A percentile compares a stretch with the other conserved stretches of the same genome.
phyloP scores from a whole-genome alignment of 2,329 filamentous ascomycete genomes.

The Trichoderma cornu-damae region DNA sequence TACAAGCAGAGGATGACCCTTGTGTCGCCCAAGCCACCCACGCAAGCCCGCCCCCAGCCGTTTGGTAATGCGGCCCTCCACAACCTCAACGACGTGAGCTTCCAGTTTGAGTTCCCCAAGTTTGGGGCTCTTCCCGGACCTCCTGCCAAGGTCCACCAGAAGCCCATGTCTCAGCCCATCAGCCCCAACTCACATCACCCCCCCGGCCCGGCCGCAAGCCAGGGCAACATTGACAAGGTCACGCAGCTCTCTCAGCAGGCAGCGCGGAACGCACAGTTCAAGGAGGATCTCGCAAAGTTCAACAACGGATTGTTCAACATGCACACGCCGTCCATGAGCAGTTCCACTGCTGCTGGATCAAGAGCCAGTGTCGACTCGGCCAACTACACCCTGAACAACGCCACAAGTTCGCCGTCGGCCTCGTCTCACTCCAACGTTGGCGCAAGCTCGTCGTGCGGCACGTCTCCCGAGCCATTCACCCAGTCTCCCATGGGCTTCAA shows the following conservation, averaged over 20 bases:
- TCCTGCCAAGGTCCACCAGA: conserved; percentile 27
- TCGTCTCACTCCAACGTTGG: conserved; percentile 57
- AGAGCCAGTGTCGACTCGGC: conserved; percentile 48
- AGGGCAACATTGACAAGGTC: conserved; percentile 24
- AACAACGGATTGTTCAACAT: conserved; percentile 38
- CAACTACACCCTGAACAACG: conserved; percentile 43
- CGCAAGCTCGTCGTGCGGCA: conserved; percentile 64
- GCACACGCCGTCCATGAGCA: conserved; percentile 54
- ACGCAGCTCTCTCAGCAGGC: conserved; percentile 22
- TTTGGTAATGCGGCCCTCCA: conserved; percentile 48
- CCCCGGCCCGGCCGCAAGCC: conserved; percentile 30
- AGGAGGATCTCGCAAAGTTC: conserved; percentile 51
- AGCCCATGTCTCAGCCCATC: conserved; percentile 30
- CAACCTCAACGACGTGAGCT: conserved; percentile 69
- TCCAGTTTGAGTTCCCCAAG: conserved; percentile 93
- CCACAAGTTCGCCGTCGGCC: conserved; percentile 60
- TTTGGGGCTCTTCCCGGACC: conserved; percentile 70
- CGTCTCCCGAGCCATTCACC: conserved; percentile 69
- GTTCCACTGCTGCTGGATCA: conserved; percentile 43
- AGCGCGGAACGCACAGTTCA: conserved; percentile 29
- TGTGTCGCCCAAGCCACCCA: conserved; percentile 35
- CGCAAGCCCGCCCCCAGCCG: conserved; percentile 37
- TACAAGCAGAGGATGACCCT: conserved; percentile 82
- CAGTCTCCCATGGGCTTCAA: conserved; percentile 66
- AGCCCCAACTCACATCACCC: conserved; percentile 28